Base-by-base conservation (phyloP, 768 basidiomycete genomes). In the Macrolepiota fuliginosa region DNA sequence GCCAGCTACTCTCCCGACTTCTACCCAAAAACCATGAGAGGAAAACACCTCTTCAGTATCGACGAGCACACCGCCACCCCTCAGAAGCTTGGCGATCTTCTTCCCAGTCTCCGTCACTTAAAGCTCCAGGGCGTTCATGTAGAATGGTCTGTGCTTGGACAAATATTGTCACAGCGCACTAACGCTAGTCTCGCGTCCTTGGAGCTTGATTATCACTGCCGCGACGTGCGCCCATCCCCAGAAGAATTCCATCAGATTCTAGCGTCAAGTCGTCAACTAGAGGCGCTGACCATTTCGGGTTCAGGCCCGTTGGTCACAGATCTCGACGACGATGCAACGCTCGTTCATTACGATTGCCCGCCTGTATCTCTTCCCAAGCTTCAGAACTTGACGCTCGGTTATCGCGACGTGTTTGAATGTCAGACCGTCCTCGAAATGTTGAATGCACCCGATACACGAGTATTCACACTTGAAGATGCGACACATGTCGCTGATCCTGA, bases 121-220 rank as follows among this genome's bases (percentile, higher is more conserved):
- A 73, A 73, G 1, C 80, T 88, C 12, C 75, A 77, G 57, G 86
- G 87, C 22, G 84, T 88, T 3, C 86, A 87, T 67, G 75, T 82
- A 35, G 74, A 83, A 45, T 88, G 83, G 86, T 54, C 70, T 1
- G 69, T 76, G 24, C 79, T 84, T 45, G 73, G 77, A 35, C 54
- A 64, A 53, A 68, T 75, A n/a, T 67, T 79, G 12, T 60, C 64
- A 40, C 69, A 67, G 11, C 51, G 42, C 27, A 59, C 58, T 25
- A 55, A 55, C 10, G 63, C 56, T 4, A 67, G 66, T 2, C 63
- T 75, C 51, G 64, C 62, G 15, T 73, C 52, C 1, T 74, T 86
- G 54, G 80, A 81, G 56, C 76, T 87, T n/a, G 74, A 79, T 10
- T 86, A 81, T 52, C 84, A 83, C 67, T 79, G 77, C 17, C 56